Percentiles rank a stretch among this genome's conserved stretches.
These are phyloP conservation scores for Simplicillium aogashimaense DNA, from an alignment of 2,329 filamentous ascomycete genomes.

Conservation along the genomic window DNA sequence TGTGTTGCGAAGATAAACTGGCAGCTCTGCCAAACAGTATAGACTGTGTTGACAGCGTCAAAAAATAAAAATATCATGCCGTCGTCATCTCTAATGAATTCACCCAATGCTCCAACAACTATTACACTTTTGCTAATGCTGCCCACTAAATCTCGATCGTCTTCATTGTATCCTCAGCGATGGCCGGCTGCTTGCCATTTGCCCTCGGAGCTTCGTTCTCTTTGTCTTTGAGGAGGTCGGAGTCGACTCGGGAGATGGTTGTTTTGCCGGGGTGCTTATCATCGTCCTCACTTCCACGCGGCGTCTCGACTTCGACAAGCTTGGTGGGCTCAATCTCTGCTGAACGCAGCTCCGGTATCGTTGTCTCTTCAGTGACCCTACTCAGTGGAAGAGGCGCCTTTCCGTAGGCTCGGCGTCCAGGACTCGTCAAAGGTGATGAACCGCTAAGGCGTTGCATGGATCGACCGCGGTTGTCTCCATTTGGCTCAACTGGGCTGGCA, in stretches of 20 bases:
- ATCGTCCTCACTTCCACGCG: constrained; percentile 33
- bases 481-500: constrained; percentile 50
- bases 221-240: constrained; percentile 28
- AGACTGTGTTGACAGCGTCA: background rate
- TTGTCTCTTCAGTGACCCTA: constrained; percentile 61
- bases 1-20: background rate
- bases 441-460: constrained; percentile 60
- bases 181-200: constrained; percentile 33
- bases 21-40: background rate
- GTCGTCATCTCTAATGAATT: constrained; percentile 3
- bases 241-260: constrained; percentile 21
- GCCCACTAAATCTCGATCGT: constrained; percentile 47
- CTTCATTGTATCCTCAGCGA: constrained; percentile 45
- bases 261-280: constrained; percentile 18
- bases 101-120: constrained; percentile 1
- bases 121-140: background rate
- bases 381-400: constrained; percentile 60
- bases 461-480: constrained; percentile 55
- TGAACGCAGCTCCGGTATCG: constrained; percentile 27
- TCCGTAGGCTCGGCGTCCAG: constrained; percentile 54
- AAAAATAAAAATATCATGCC: constrained; percentile 5
- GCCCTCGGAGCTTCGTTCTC: constrained; percentile 22
- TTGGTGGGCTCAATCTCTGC: constrained; percentile 32
- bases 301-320: constrained; percentile 47
- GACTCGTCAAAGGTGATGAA: constrained; percentile 53